Evolutionary conservation across 305 asterid species (phyloP).

Genomic region (Fraxinus latifolia): DNA sequence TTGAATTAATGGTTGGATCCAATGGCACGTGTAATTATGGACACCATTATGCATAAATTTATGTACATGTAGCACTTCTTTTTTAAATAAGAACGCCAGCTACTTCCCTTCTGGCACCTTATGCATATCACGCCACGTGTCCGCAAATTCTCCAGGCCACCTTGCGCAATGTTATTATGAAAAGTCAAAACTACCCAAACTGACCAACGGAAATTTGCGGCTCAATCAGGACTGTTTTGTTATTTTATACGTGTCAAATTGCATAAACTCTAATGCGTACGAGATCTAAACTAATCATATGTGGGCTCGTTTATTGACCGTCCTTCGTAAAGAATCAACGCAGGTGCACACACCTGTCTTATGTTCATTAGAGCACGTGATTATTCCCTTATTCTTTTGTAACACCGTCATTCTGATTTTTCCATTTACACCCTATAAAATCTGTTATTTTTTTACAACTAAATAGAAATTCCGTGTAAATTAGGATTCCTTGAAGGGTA

Average conservation of each 20-base stretch:
- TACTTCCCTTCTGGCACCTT: neutral
- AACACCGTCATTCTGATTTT: conserved; percentile 19
- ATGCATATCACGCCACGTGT: neutral
- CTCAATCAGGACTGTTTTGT: conserved; percentile 12
- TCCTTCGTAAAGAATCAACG: neutral
- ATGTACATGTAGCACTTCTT: no score
- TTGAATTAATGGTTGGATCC: no score
- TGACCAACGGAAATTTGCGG: neutral
- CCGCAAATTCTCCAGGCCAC: neutral
- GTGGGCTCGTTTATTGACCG: conserved; percentile 29
- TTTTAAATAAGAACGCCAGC: neutral
- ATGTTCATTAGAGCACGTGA: conserved; percentile 29
- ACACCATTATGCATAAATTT: no score
- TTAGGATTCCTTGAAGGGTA: conserved; percentile 21
- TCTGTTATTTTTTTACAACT: neutral
- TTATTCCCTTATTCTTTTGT: conserved; percentile 19
- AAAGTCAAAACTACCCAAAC: conserved; percentile 28
- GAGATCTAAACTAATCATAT: conserved; percentile 6
- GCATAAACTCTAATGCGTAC: conserved; percentile 23
- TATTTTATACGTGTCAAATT: conserved; percentile 35
- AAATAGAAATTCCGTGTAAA: neutral
- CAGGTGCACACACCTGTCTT: conserved; percentile 14
- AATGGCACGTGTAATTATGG: no score
- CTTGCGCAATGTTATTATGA: neutral
- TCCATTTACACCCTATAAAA: conserved; percentile 14